These are phyloP conservation scores for Colletotrichum sojae DNA, from an alignment of 2,329 filamentous ascomycete species.

Conservation along the genomic window DNA sequence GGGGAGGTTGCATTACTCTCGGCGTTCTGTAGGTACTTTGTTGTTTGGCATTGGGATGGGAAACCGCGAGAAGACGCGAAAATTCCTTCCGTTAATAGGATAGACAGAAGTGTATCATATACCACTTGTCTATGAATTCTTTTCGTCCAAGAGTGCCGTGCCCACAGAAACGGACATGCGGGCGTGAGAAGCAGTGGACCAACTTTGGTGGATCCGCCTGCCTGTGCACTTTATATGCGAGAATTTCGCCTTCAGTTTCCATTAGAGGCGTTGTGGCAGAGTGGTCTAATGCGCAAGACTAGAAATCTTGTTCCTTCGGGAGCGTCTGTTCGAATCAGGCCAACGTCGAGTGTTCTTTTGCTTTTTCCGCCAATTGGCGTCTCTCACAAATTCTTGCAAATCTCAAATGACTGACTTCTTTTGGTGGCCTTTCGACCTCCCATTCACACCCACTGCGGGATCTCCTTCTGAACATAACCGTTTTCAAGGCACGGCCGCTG, in stretches of 20 bases:
- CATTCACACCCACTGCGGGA: no score
- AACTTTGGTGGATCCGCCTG: no score
- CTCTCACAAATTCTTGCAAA: not conserved
- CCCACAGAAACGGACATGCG: no score
- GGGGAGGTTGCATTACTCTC: constrained; percentile 21
- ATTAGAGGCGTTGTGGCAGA: constrained; percentile 34
- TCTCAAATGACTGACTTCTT: not conserved
- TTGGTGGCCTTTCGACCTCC: not conserved
- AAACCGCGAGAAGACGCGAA: not conserved
- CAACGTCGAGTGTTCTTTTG: constrained; percentile 16
- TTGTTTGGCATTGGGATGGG: constrained; percentile 11
- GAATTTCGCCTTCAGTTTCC: fast-evolving
- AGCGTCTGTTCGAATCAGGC: constrained; percentile 41
- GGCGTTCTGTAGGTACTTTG: constrained; percentile 24
- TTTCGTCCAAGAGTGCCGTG: no score
- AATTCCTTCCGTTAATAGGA: not conserved
- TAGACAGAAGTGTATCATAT: not conserved
- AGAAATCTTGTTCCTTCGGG: constrained; percentile 41
- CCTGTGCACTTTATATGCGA: not conserved
- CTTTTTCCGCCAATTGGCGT: not conserved
- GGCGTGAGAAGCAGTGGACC: no score
- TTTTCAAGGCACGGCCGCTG: no score
- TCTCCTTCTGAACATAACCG: no score
- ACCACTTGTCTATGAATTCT: no score
- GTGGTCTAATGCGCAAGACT: constrained; percentile 41